Evolutionary conservation across 2,329 filamentous ascomycete genomes (phyloP).

Genomic region (Colletotrichum costaricense): DNA sequence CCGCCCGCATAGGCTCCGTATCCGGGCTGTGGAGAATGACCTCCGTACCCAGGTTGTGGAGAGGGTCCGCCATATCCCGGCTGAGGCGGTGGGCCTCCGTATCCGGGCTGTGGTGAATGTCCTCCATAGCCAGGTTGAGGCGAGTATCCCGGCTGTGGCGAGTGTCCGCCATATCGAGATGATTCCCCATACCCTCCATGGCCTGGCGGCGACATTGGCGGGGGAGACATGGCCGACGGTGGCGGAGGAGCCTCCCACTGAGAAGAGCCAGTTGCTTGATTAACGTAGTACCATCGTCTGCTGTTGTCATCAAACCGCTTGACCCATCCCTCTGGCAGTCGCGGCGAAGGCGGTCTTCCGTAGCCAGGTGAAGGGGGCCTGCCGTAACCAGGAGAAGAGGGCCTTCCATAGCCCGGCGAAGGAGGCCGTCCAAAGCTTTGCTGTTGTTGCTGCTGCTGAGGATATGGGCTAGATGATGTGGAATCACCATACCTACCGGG

Average conservation of each 20-base stretch:
- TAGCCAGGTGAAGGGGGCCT: slow-evolving; percentile 33
- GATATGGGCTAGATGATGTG: neutral
- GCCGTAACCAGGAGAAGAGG: slow-evolving; percentile 13
- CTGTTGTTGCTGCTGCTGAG: slow-evolving; percentile 34
- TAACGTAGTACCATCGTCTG: slow-evolving; percentile 68
- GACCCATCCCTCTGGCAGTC: slow-evolving; percentile 64
- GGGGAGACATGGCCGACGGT: slow-evolving; percentile 13
- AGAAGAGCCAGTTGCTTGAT: slow-evolving; percentile 64
- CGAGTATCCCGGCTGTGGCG: slow-evolving; percentile 23
- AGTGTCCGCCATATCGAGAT: slow-evolving; percentile 20
- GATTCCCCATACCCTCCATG: slow-evolving; percentile 35
- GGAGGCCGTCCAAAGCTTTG: neutral
- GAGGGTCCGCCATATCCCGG: slow-evolving; percentile 32
- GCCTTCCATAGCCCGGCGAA: neutral
- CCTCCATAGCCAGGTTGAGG: slow-evolving; percentile 36
- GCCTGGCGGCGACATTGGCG: slow-evolving; percentile 24
- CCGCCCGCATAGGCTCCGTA: slow-evolving; percentile 33
- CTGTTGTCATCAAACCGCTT: slow-evolving; percentile 65
- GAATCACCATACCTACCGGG: slow-evolving; percentile 26
- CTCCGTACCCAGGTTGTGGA: slow-evolving; percentile 34
- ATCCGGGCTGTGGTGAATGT: slow-evolving; percentile 31
- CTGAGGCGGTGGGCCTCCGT: slow-evolving; percentile 25
- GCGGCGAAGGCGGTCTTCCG: slow-evolving; percentile 43
- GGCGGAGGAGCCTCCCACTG: slow-evolving; percentile 63
- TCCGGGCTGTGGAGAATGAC: slow-evolving; percentile 35